Evolutionary conservation across 1,139 yeast genomes (phyloP), one percentile per base, ranked within the genome.

Genomic region (Suhomyces ambrosiae): DNA sequence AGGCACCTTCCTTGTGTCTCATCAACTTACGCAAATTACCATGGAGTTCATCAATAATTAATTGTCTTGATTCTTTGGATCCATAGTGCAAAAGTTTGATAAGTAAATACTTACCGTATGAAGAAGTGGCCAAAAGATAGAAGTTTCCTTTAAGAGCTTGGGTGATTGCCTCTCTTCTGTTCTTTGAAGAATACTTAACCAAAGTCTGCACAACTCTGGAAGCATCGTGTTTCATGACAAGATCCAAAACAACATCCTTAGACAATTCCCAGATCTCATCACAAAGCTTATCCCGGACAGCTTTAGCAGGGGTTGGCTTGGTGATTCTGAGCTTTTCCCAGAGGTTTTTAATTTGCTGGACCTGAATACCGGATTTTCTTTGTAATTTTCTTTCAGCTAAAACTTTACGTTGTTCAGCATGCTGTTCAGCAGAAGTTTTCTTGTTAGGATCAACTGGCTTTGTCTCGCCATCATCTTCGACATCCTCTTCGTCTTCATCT

Each of bases 1-100:
- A 89, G n/a, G 97, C 97, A 65, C 97, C 98, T 72, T 92, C 97
- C 66, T 85, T 84, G 65, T 92, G 97, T 72, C 95, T 82, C 94
- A 92, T 89, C 48, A 92, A 74, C 63, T 88, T 90, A 60, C 97
- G 75, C 53, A 88, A 78, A 53, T 84, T 84, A 36, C 97, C 97
- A 56, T 89, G 96, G 46, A 92, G 74, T 64, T 88, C 97, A 56
- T 84, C 76, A 40, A 90, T 76, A 40, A 92, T 86, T 25, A 78
- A 54, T 38, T 80, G 82, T 52, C 96, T 77, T 2, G 90, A 80
- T 22, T 82, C 82, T 55, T 83, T 87, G 12, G 92, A 76, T 7
- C 97, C 98, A 63, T 92, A 92, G 63, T 90, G 97, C 53, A 92
- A 74, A 49, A 92, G 71, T 66, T 92, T 92, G 45, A 92, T 86